Conservation (phyloP, 2,329 filamentous ascomycete species). For the Colletotrichum sp. region DNA sequence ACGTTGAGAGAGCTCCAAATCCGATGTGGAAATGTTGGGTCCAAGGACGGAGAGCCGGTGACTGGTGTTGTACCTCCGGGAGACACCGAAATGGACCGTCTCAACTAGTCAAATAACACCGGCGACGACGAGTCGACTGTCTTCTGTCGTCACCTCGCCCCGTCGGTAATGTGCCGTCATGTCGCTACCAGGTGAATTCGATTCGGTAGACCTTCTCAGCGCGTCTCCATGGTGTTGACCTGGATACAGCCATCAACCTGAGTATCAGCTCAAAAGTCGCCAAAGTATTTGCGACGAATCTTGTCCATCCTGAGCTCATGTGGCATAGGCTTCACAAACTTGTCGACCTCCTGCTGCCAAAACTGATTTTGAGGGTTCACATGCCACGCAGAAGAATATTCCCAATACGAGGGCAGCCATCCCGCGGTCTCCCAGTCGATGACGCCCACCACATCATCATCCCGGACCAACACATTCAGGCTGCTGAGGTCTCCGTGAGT, state of each 20-base stretch:
- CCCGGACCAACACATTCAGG: conserved; percentile 30
- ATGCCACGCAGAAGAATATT: conserved; percentile 21
- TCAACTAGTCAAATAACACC: neutral
- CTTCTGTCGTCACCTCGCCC: neutral
- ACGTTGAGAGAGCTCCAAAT: neutral
- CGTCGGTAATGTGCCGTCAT: neutral
- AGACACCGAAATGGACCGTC: neutral
- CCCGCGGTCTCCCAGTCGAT: conserved; percentile 30
- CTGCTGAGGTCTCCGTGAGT: conserved; percentile 30
- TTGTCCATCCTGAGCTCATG: conserved; percentile 25
- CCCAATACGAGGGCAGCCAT: conserved; percentile 30
- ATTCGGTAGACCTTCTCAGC: neutral
- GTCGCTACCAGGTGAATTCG: neutral
- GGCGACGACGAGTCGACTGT: neutral
- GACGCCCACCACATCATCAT: conserved; percentile 31
- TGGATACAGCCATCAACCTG: neutral
- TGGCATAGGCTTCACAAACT: conserved; percentile 18
- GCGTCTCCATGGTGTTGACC: neutral
- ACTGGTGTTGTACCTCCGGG: neutral
- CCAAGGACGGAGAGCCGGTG: neutral
- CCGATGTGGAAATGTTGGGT: neutral
- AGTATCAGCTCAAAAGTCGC: conserved; percentile 10
- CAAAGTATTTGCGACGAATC: conserved; percentile 23
- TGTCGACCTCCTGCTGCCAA: conserved; percentile 24
- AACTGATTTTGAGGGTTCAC: conserved; percentile 12